Percentiles rank a stretch among this genome's conserved stretches.
Evolutionary conservation across 768 basidiomycete species (phyloP).

Genomic region (Suillus subluteus): DNA sequence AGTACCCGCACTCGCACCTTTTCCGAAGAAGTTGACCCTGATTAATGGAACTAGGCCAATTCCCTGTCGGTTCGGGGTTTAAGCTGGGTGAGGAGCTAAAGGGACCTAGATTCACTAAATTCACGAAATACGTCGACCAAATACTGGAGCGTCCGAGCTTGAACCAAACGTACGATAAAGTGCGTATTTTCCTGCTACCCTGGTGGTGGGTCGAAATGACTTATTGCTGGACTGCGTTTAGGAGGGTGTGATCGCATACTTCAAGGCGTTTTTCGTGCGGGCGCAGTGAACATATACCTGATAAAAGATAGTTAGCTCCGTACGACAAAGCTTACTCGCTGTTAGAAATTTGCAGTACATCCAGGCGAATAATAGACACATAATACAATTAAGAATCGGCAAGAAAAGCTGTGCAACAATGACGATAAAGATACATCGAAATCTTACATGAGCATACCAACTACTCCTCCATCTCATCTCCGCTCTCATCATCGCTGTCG

Average conservation of each 20-base stretch:
- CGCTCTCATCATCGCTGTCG: slow-evolving; percentile 76
- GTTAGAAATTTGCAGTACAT: not conserved
- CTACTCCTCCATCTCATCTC: slow-evolving; percentile 63
- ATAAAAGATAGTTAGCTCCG: not conserved
- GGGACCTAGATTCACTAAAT: slow-evolving; percentile 47
- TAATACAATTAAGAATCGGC: not conserved
- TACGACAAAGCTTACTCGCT: not conserved
- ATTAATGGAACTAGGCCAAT: slow-evolving; percentile 47
- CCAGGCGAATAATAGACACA: not conserved
- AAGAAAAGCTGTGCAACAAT: not conserved
- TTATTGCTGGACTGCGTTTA: not conserved
- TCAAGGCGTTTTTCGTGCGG: not conserved
- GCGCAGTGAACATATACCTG: not conserved
- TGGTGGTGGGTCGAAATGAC: not conserved
- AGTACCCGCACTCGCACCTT: not conserved
- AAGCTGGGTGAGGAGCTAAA: slow-evolving; percentile 46
- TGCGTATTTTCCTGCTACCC: not conserved
- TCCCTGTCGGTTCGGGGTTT: slow-evolving; percentile 47
- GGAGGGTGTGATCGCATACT: not conserved
- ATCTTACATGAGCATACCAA: not conserved
- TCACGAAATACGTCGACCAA: slow-evolving; percentile 51
- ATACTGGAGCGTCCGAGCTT: slow-evolving; percentile 34
- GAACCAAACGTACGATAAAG: not conserved
- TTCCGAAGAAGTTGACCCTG: not conserved
- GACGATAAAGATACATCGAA: not conserved